A percentile compares a stretch with the other conserved stretches of the same genome.
phyloP scores from a whole-genome alignment of 2,329 filamentous ascomycete genomes.

The Ustilaginoidea virens region DNA sequence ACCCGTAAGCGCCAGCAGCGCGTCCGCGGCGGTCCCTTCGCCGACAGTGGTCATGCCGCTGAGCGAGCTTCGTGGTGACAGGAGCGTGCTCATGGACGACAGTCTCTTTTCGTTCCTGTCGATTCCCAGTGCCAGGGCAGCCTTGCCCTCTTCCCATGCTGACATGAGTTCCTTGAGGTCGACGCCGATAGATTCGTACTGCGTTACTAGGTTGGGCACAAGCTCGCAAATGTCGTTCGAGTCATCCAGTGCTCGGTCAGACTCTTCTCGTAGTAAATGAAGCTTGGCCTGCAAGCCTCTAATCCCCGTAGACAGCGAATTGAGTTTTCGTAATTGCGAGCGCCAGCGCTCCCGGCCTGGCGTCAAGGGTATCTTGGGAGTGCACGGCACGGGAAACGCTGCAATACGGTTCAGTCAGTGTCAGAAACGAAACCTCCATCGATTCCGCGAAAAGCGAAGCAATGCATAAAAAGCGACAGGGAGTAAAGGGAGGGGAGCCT shows the following conservation, averaged over 20 bases:
- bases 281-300: slow-evolving; percentile 88
- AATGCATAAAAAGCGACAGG: background rate
- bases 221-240: slow-evolving; percentile 60
- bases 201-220: slow-evolving; percentile 62
- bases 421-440: background rate
- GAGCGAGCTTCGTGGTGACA: slow-evolving; percentile 47
- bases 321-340: slow-evolving; percentile 75
- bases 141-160: slow-evolving; percentile 78
- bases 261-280: slow-evolving; percentile 81
- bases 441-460: too few species aligned
- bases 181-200: slow-evolving; percentile 87
- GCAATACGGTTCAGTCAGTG: slow-evolving; percentile 5
- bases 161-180: slow-evolving; percentile 69
- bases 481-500: slow-evolving; percentile 16
- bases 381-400: slow-evolving; percentile 38
- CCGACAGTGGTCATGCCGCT: slow-evolving; percentile 53
- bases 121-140: slow-evolving; percentile 67
- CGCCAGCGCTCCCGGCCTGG: slow-evolving; percentile 74
- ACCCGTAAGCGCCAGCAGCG: slow-evolving; percentile 65
- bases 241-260: slow-evolving; percentile 61
- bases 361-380: slow-evolving; percentile 45
- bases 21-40: slow-evolving; percentile 36
- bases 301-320: slow-evolving; percentile 77
- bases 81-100: slow-evolving; percentile 42
- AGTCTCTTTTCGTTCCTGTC: slow-evolving; percentile 62